Percentiles rank a stretch among this genome's conserved stretches.
Conservation (phyloP, 768 basidiomycete genomes). For the Boletellus sp. region DNA sequence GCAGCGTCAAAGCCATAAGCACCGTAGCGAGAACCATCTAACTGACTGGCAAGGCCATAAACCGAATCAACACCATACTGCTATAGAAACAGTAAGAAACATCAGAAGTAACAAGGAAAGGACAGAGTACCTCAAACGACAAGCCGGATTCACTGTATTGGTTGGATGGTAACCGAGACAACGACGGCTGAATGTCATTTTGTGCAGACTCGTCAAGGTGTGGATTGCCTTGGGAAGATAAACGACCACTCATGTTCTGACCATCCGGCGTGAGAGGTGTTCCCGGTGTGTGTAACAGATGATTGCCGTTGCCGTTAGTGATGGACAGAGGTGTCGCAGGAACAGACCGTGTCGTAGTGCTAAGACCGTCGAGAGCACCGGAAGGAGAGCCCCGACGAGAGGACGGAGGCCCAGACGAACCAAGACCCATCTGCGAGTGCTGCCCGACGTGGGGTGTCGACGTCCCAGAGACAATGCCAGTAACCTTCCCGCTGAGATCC, state of each 20-base stretch:
- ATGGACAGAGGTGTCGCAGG: constrained; percentile 73
- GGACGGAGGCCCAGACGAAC: constrained; percentile 35
- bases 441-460: constrained; percentile 64
- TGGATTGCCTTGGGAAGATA: constrained; percentile 44
- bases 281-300: constrained; percentile 60
- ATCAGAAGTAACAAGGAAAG: constrained; percentile 1
- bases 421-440: constrained; percentile 47
- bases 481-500: constrained; percentile 44
- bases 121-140: constrained; percentile 50
- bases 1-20: constrained; percentile 54
- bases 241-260: constrained; percentile 59
- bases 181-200: constrained; percentile 63
- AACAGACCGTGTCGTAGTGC: constrained; percentile 68
- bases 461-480: constrained; percentile 51
- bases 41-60: constrained; percentile 43
- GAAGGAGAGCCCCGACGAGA: constrained; percentile 78
- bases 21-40: constrained; percentile 54
- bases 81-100: constrained; percentile 22
- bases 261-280: constrained; percentile 60
- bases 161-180: constrained; percentile 61
- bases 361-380: constrained; percentile 56
- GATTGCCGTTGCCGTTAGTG: constrained; percentile 41
- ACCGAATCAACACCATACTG: constrained; percentile 59
- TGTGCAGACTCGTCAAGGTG: constrained; percentile 50
- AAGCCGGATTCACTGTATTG: constrained; percentile 56